Conservation (phyloP, 805 yeast species). For the Maudiozyma saulgeensis region DNA sequence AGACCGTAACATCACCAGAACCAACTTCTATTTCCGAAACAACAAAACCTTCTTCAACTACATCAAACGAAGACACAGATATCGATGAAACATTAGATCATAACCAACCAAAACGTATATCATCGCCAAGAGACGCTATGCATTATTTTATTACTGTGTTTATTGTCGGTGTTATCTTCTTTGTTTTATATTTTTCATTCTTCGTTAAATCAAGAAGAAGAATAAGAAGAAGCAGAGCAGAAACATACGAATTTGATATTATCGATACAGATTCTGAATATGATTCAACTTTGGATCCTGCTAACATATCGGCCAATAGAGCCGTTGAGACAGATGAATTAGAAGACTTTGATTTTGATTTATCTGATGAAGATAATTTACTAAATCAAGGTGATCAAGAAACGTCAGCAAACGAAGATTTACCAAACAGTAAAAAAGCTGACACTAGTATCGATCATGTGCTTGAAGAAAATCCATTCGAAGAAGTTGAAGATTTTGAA, state of each 20-base stretch:
- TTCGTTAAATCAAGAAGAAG: constrained; percentile 34
- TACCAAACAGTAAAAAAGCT: background rate
- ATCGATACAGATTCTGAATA: constrained; percentile 52
- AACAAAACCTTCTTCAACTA: constrained; percentile 2
- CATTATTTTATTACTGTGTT: constrained; percentile 54
- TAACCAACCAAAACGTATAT: constrained; percentile 26
- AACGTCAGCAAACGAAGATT: background rate
- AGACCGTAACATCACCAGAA: constrained; percentile 1
- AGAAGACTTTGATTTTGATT: constrained; percentile 28
- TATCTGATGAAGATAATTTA: constrained; percentile 24
- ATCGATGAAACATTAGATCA: constrained; percentile 9
- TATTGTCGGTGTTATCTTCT: constrained; percentile 45
- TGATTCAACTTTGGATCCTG: constrained; percentile 23
- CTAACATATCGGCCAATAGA: constrained; percentile 8
- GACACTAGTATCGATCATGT: constrained; percentile 1
- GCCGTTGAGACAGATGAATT: constrained; percentile 12
- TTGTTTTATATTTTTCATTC: constrained; percentile 38
- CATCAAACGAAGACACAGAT: background rate
- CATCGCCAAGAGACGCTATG: constrained; percentile 39
- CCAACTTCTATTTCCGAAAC: background rate
- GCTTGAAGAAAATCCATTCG: background rate
- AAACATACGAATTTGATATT: constrained; percentile 66
- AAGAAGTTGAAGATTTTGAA: background rate
- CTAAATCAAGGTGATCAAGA: background rate
- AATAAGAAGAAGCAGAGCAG: constrained; percentile 52